Conservation (phyloP, 2,329 filamentous ascomycete genomes). For the Botryotinia globosa region DNA sequence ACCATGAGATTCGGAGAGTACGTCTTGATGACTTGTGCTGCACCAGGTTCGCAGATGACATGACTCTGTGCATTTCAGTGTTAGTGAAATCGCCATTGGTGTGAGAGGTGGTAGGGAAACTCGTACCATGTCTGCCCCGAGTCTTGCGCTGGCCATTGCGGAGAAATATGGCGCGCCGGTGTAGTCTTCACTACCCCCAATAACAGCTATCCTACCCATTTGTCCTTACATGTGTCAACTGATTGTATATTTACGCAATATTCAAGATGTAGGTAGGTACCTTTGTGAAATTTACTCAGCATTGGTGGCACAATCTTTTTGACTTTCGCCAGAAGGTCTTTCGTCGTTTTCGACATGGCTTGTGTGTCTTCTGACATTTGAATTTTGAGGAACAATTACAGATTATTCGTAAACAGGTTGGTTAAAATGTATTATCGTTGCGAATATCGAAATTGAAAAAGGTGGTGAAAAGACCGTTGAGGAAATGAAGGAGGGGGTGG, state of each 20-base stretch:
- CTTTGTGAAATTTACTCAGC: constrained; percentile 95
- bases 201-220: constrained; percentile 85
- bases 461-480: neutral
- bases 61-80: constrained; percentile 59
- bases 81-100: constrained; percentile 6
- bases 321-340: constrained; percentile 73
- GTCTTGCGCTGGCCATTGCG: constrained; percentile 87
- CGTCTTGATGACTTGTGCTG: constrained; percentile 87
- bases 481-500: neutral
- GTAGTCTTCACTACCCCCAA: constrained; percentile 93
- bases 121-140: constrained; percentile 85
- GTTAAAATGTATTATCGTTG: neutral
- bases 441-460: neutral
- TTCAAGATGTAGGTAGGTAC: constrained; percentile 47
- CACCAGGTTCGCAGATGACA: constrained; percentile 90
- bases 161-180: constrained; percentile 98
- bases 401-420: neutral
- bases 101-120: constrained; percentile 1
- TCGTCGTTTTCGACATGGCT: constrained; percentile 67
- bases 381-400: neutral
- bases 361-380: constrained; percentile 36
- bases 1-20: constrained; percentile 99
- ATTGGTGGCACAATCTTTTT: constrained; percentile 91
- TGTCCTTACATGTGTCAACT: constrained; percentile 60
- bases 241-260: constrained; percentile 12